Evolutionary conservation across 441 rosid genomes (phyloP).

Genomic region (Heliophila coronopifolia): DNA sequence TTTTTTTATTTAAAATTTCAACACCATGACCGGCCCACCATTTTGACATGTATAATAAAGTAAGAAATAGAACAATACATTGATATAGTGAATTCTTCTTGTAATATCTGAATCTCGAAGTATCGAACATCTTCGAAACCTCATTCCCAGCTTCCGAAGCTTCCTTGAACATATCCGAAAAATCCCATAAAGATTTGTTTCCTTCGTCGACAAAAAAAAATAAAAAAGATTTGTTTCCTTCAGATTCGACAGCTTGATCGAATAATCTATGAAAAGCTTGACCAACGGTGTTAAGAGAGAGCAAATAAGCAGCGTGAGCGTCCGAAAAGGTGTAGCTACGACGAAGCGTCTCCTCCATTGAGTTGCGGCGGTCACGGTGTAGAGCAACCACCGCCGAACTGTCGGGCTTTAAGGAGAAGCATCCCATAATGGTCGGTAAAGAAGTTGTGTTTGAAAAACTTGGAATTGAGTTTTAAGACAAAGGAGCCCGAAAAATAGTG

Average conservation of each 20-base stretch:
- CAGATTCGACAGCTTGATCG: constrained; percentile 26
- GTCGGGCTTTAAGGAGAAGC: constrained; percentile 63
- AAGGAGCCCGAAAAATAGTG: too few species aligned
- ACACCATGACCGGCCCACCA: too few species aligned
- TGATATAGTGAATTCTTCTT: constrained; percentile 31
- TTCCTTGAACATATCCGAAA: constrained; percentile 32
- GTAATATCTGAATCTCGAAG: constrained; percentile 38
- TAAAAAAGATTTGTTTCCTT: too few species aligned
- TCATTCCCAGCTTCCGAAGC: constrained; percentile 49
- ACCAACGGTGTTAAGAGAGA: constrained; percentile 47
- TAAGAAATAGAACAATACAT: constrained; percentile 24
- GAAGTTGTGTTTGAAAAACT: too few species aligned
- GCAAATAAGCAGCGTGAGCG: constrained; percentile 53
- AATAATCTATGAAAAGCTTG: constrained; percentile 43
- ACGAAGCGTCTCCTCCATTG: constrained; percentile 56
- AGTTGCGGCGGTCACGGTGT: constrained; percentile 63
- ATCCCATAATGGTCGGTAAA: constrained; percentile 64
- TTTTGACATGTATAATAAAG: neutral
- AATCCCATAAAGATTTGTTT: constrained; percentile 13
- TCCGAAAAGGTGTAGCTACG: constrained; percentile 61
- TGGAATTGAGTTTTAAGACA: too few species aligned
- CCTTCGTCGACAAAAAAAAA: too few species aligned
- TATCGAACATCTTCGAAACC: constrained; percentile 42
- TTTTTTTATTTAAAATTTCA: too few species aligned
- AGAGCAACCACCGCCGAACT: constrained; percentile 67